phyloP scores from a whole-genome alignment of 129 eudicot species.

The Glebionis coronaria region DNA sequence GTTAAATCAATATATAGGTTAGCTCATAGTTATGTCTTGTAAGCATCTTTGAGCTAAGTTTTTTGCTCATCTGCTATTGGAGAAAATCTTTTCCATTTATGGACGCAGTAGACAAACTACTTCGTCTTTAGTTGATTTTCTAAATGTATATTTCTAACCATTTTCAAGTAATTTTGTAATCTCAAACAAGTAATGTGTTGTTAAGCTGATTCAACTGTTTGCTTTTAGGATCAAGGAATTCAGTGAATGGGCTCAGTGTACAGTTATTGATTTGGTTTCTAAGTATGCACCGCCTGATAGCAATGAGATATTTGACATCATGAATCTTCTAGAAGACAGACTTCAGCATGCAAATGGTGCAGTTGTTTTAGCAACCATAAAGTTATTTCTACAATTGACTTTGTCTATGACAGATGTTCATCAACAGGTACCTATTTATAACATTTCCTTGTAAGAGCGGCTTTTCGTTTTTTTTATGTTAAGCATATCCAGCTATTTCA shows the following conservation, averaged over 20 bases:
- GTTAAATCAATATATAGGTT: no score
- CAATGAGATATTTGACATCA: conserved; percentile 92
- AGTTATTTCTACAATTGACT: conserved; percentile 86
- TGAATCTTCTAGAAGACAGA: conserved; percentile 97
- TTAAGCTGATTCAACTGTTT: conserved; percentile 17
- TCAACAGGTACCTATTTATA: conserved; percentile 64
- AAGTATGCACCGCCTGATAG: conserved; percentile 86
- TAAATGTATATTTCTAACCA: not conserved
- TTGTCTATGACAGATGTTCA: conserved; percentile 94
- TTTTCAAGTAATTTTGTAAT: not conserved
- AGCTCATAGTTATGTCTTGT: no score
- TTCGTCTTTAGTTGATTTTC: not conserved
- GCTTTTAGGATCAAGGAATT: conserved; percentile 84
- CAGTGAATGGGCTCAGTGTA: conserved; percentile 98
- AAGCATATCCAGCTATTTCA: not conserved
- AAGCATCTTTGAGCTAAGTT: no score
- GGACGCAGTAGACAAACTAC: not conserved
- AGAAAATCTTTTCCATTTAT: no score
- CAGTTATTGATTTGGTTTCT: conserved; percentile 87
- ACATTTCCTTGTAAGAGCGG: not conserved
- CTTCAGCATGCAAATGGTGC: conserved; percentile 99
- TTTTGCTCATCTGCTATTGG: no score
- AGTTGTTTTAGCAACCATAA: conserved; percentile 92
- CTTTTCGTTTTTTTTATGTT: not conserved
- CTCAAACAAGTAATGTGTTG: conserved; percentile 1